A percentile compares a stretch with the other conserved stretches of the same genome.
Evolutionary conservation across 805 yeast species (phyloP).

Genomic region (Myxozyma monticola): DNA sequence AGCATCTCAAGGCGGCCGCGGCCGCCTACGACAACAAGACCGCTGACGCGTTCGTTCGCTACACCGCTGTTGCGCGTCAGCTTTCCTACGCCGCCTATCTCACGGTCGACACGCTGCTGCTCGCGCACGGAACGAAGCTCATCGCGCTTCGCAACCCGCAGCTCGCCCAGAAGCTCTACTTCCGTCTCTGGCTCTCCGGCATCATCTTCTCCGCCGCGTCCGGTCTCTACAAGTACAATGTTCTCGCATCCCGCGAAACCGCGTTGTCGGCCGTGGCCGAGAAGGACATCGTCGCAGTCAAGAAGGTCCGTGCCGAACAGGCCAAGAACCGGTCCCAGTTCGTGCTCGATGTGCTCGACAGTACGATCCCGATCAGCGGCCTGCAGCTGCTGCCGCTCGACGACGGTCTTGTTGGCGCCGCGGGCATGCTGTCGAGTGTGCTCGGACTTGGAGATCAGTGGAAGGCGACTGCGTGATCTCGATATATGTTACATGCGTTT

Average conservation of each 20-base stretch:
- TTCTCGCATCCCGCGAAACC: constrained; percentile 42
- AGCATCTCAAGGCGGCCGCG: constrained; percentile 66
- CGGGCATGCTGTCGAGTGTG: constrained; percentile 79
- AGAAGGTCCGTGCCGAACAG: constrained; percentile 46
- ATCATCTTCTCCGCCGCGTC: constrained; percentile 62
- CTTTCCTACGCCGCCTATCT: constrained; percentile 41
- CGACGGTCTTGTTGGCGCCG: constrained; percentile 80
- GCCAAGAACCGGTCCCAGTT: constrained; percentile 59
- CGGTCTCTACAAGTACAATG: constrained; percentile 56
- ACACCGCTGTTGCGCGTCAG: constrained; percentile 42
- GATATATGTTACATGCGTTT: background rate
- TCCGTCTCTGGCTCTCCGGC: constrained; percentile 76
- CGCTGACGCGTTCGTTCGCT: constrained; percentile 56
- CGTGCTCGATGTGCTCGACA: constrained; percentile 74
- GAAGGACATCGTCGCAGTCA: constrained; percentile 43
- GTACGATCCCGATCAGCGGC: constrained; percentile 70
- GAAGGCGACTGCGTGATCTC: constrained; percentile 24
- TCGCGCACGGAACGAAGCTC: constrained; percentile 52
- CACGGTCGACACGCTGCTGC: constrained; percentile 40
- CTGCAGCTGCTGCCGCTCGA: constrained; percentile 59
- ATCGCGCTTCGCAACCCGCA: constrained; percentile 41
- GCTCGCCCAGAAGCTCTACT: constrained; percentile 56
- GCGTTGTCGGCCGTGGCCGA: constrained; percentile 39
- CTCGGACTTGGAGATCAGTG: constrained; percentile 55
- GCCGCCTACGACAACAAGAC: constrained; percentile 69